Conservation (phyloP, 495 filamentous ascomycete genomes). For the Neurospora sp. region DNA sequence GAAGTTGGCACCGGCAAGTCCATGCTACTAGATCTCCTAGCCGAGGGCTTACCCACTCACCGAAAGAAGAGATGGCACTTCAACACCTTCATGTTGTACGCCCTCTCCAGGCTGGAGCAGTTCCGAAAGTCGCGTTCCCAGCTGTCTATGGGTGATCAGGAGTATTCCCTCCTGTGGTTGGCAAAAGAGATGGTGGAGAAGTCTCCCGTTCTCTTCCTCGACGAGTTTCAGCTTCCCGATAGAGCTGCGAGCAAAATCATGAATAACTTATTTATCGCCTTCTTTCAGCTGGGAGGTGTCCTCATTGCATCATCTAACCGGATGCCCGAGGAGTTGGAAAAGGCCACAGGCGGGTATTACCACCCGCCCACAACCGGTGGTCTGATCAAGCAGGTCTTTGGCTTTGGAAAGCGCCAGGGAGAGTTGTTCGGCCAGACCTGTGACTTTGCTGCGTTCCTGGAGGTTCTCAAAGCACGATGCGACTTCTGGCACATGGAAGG, state of each 20-base stretch:
- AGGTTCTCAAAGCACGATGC: slow-evolving; percentile 56
- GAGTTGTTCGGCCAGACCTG: slow-evolving; percentile 42
- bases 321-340: slow-evolving; percentile 63
- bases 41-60: slow-evolving; percentile 53
- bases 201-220: slow-evolving; percentile 60
- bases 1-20: slow-evolving; percentile 65
- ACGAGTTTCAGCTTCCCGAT: slow-evolving; percentile 68
- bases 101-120: slow-evolving; percentile 50
- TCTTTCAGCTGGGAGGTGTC: slow-evolving; percentile 66
- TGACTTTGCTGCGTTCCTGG: slow-evolving; percentile 58
- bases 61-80: slow-evolving; percentile 65
- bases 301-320: slow-evolving; percentile 63
- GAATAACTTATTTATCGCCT: slow-evolving; percentile 58
- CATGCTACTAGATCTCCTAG: slow-evolving; percentile 61
- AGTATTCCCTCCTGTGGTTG: slow-evolving; percentile 51
- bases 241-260: slow-evolving; percentile 58
- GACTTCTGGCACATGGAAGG: slow-evolving; percentile 67
- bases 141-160: slow-evolving; percentile 22
- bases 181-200: slow-evolving; percentile 57
- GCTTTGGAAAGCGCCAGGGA: slow-evolving; percentile 18
- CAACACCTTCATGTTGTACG: slow-evolving; percentile 67
- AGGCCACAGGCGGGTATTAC: slow-evolving; percentile 53
- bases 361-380: slow-evolving; percentile 38
- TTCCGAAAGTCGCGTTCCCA: slow-evolving; percentile 35
- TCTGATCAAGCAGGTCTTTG: slow-evolving; percentile 36